A percentile compares a stretch with the other conserved stretches of the same genome.
phyloP scores from a whole-genome alignment of 768 basidiomycete species.

The Macrolepiota fuliginosa region DNA sequence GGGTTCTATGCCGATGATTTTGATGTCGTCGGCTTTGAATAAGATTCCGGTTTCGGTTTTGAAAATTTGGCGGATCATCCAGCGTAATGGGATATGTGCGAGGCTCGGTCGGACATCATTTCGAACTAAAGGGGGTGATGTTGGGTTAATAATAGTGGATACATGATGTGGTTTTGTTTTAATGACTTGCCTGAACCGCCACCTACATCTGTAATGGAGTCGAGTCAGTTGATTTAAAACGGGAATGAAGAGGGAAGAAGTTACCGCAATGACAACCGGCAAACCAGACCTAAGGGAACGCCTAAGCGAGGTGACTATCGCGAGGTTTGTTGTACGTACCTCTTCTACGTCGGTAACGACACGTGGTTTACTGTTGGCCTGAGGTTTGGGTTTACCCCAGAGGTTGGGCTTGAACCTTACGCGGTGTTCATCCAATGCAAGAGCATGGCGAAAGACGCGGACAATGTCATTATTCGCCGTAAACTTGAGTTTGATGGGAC shows the following conservation, averaged over 20 bases:
- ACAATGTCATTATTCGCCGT: slow-evolving; percentile 43
- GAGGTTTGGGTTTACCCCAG: slow-evolving; percentile 29
- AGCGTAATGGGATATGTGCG: slow-evolving; percentile 38
- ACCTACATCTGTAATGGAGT: slow-evolving; percentile 18
- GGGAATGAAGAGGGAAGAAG: background rate
- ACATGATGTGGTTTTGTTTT: background rate
- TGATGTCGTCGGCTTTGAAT: slow-evolving; percentile 33
- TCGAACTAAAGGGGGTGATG: slow-evolving; percentile 16
- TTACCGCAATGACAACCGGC: slow-evolving; percentile 38
- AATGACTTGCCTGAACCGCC: slow-evolving; percentile 27
- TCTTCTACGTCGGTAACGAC: slow-evolving; percentile 40
- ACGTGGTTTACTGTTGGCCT: background rate
- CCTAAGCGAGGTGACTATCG: background rate
- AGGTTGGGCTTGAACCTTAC: slow-evolving; percentile 48
- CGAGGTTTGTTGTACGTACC: slow-evolving; percentile 12
- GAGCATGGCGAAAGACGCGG: slow-evolving; percentile 49
- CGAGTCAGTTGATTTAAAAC: slow-evolving; percentile 1
- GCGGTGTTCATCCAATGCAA: slow-evolving; percentile 53
- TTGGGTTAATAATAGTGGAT: background rate
- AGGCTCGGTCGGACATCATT: slow-evolving; percentile 31
- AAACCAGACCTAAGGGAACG: slow-evolving; percentile 42
- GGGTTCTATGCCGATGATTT: slow-evolving; percentile 29
- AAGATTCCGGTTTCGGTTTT: slow-evolving; percentile 40
- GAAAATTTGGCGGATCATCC: slow-evolving; percentile 61
- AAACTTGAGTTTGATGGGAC: slow-evolving; percentile 41